Evolutionary conservation across 768 basidiomycete species (phyloP).

Genomic region (Gloeostereum incarnatum): DNA sequence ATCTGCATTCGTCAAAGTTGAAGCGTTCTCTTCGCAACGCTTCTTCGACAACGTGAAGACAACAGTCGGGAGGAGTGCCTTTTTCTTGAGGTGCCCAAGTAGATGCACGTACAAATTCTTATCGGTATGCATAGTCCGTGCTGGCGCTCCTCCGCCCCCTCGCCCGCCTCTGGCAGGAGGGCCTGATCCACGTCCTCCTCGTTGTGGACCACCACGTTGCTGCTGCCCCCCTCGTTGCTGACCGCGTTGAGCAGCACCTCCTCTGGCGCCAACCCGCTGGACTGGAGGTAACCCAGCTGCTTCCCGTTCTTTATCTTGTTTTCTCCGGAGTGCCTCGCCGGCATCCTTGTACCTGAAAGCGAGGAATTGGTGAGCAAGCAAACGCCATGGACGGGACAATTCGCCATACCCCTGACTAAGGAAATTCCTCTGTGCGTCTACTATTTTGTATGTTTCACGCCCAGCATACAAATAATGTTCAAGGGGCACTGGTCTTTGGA

Average conservation of each 20-base stretch:
- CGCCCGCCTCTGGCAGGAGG: too few relatives aligned
- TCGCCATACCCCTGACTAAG: conserved; percentile 54
- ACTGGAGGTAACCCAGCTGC: conserved; percentile 87
- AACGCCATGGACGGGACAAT: conserved; percentile 1
- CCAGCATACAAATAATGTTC: conserved; percentile 96
- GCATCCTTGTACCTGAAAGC: conserved; percentile 77
- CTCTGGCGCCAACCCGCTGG: conserved; percentile 76
- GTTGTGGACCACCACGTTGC: conserved; percentile 22
- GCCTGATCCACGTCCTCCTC: too few relatives aligned
- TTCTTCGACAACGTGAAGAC: conserved; percentile 98
- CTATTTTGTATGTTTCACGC: conserved; percentile 88
- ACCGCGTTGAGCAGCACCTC: conserved; percentile 48
- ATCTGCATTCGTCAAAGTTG: conserved; percentile 80
- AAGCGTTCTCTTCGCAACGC: conserved; percentile 93
- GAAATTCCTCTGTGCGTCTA: conserved; percentile 74
- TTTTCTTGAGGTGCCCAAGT: conserved; percentile 78
- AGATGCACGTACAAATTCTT: conserved; percentile 93
- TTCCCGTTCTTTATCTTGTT: conserved; percentile 98
- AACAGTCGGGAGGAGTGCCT: conserved; percentile 83
- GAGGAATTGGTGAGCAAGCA: conserved; percentile 2
- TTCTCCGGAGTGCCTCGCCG: conserved; percentile 77
- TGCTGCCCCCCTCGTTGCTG: conserved; percentile 38
- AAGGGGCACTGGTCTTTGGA: conserved; percentile 91
- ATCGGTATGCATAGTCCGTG: conserved; percentile 64
- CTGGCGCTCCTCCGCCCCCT: conserved; percentile 24